phyloP scores from a whole-genome alignment of 2,329 filamentous ascomycete genomes.

The Sphaceloma murrayae region DNA sequence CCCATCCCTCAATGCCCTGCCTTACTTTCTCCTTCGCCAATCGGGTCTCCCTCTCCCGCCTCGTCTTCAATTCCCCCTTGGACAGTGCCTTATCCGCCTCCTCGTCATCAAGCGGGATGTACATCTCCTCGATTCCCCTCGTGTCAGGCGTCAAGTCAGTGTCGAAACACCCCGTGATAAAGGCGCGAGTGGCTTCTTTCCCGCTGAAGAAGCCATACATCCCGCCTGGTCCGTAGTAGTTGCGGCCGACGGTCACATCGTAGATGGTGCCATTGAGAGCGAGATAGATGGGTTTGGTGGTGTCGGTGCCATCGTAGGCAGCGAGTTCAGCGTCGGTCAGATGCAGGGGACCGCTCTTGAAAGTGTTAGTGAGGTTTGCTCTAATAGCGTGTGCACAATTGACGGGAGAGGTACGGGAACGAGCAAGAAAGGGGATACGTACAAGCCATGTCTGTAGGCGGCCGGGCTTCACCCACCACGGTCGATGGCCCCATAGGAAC shows the following conservation, averaged over 20 bases:
- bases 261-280: conserved; percentile 82
- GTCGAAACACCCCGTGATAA: conserved; percentile 85
- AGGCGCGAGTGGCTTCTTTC: conserved; percentile 75
- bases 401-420: conserved; percentile 2
- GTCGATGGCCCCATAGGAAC: conserved; percentile 59
- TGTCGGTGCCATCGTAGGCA: conserved; percentile 67
- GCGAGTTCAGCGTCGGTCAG: conserved; percentile 68
- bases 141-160: conserved; percentile 78
- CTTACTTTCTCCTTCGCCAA: conserved; percentile 56
- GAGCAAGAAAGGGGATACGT: conserved; percentile 26
- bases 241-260: conserved; percentile 59
- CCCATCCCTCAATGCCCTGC: conserved; percentile 68
- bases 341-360: conserved; percentile 48
- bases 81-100: conserved; percentile 22
- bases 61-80: conserved; percentile 36
- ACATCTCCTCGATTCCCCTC: conserved; percentile 81
- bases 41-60: conserved; percentile 54
- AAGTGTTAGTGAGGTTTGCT: conserved; percentile 14
- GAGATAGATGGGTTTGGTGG: conserved; percentile 71
- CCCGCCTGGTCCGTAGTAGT: conserved; percentile 57
- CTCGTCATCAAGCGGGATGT: conserved; percentile 49
- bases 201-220: conserved; percentile 82
- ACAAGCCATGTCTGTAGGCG: conserved; percentile 55
- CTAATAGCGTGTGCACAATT: conserved; percentile 2
- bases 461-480: conserved; percentile 50